Evolutionary conservation across 2,329 filamentous ascomycete species (phyloP).

Genomic region (Colletotrichum caudatum): DNA sequence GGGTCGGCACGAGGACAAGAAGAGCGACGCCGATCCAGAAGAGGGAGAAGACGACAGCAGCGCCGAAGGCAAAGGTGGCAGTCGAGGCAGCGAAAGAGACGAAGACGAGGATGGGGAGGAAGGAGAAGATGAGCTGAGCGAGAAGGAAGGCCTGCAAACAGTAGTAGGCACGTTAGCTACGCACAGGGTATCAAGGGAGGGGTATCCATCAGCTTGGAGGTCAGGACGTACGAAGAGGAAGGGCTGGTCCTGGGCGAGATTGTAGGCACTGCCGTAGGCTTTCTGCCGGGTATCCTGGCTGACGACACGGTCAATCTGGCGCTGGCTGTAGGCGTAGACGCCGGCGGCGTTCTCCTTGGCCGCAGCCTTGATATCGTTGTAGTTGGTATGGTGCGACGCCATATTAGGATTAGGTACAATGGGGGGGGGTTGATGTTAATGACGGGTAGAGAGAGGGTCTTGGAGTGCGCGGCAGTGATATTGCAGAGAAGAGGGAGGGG

Average conservation of each 20-base stretch:
- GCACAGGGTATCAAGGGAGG: neutral
- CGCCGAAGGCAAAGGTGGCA: conserved; percentile 70
- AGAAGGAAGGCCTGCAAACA: conserved; percentile 72
- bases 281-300: conserved; percentile 71
- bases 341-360: conserved; percentile 52
- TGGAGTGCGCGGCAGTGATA: neutral
- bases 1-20: conserved; percentile 74
- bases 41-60: conserved; percentile 73
- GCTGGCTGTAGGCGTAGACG: conserved; percentile 56
- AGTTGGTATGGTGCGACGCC: conserved; percentile 31
- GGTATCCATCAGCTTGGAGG: neutral
- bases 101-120: conserved; percentile 78
- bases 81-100: conserved; percentile 72
- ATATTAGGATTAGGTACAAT: conserved; percentile 2
- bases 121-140: conserved; percentile 73
- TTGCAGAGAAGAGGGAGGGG: neutral
- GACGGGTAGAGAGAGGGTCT: neutral
- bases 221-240: conserved; percentile 71
- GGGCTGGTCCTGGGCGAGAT: conserved; percentile 73
- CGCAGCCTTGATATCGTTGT: conserved; percentile 45
- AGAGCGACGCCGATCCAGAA: conserved; percentile 76
- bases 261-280: conserved; percentile 63
- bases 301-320: conserved; percentile 64
- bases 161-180: conserved; percentile 30
- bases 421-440: neutral